Evolutionary conservation across 2,329 filamentous ascomycete genomes (phyloP), one percentile per base, ranked within the genome.

Genomic region (Paecilomyces formosus): DNA sequence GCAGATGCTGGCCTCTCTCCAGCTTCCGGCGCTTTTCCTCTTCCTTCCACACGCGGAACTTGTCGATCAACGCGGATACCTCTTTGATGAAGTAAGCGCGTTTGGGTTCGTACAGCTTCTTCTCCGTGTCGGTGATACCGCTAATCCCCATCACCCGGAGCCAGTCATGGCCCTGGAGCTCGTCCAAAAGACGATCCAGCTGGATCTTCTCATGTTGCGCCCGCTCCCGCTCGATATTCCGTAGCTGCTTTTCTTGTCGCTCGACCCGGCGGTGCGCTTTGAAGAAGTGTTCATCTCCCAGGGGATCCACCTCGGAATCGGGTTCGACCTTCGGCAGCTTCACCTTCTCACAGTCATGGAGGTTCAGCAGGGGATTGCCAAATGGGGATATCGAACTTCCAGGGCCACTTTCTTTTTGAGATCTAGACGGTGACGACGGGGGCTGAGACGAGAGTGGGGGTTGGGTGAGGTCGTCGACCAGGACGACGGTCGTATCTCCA

Each of bases 151-250:
- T 92, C 3, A 92, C 84, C 61, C 89, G 87, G 58, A 97, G 80
- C 94, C 94, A 99, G 73, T 97, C 94, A 59, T 89, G 90, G 2
- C 93, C 90, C 70, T 91, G 88, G 1, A 99, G 81, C 18, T 91
- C 91, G 57, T 94, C 91, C 6, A 97, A 81, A 15, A 88, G 75
- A 7, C 84, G 78, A 61, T 88, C 85, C n/a, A 88, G 73, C 64
- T 87, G 83, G 53, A 82, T 80, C 64, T 87, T 86, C 64, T 88
- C 84, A 68, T 88, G 85, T 76, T 86, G 85, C 4, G 85, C 84
- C 35, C 83, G 77, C 69, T 88, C 85, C 61, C 83, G 82, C 67
- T 88, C 85, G 58, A 87, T 86, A 64, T 88, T 88, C 55, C 85
- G 83, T 24, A 87, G 78, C 66, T 87, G 85, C 67, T 87, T 88